Conservation (phyloP, 139 green algal species). For the Chlamydomonas asymmetrica region DNA sequence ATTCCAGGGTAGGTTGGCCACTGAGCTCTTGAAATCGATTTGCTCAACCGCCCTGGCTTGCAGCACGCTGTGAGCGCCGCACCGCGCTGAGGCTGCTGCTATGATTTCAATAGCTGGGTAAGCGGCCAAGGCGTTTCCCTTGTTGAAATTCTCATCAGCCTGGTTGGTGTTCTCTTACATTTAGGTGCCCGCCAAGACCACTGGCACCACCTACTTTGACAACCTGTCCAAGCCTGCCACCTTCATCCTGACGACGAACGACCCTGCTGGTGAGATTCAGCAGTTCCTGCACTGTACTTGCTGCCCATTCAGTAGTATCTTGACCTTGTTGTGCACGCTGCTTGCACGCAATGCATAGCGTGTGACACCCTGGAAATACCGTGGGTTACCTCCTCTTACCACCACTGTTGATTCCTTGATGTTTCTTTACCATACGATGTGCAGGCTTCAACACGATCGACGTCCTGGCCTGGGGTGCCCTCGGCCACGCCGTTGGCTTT, state of each 20-base stretch:
- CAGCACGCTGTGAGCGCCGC: neutral
- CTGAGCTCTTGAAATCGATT: neutral
- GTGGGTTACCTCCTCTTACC: too few relatives aligned
- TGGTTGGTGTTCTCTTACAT: neutral
- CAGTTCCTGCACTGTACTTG: too few relatives aligned
- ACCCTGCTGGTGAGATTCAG: constrained; percentile 24
- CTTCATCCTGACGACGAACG: constrained; percentile 38
- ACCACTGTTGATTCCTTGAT: too few relatives aligned
- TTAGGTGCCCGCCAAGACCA: constrained; percentile 37
- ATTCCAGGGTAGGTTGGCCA: constrained; percentile 20
- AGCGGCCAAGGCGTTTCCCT: neutral
- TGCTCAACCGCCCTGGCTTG: neutral
- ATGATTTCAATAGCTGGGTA: neutral
- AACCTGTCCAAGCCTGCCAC: constrained; percentile 34
- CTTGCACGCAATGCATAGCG: too few relatives aligned
- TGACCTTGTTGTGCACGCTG: too few relatives aligned
- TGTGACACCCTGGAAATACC: too few relatives aligned
- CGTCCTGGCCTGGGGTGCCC: constrained; percentile 80
- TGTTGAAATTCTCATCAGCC: neutral
- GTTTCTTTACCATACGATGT: too few relatives aligned
- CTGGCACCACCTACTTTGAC: constrained; percentile 80
- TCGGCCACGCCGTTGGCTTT: constrained; percentile 79
- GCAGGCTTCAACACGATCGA: constrained; percentile 72
- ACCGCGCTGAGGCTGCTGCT: neutral
- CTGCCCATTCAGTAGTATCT: too few relatives aligned